Conservation (phyloP, 2,329 filamentous ascomycete species). For the Tothia fuscella region DNA sequence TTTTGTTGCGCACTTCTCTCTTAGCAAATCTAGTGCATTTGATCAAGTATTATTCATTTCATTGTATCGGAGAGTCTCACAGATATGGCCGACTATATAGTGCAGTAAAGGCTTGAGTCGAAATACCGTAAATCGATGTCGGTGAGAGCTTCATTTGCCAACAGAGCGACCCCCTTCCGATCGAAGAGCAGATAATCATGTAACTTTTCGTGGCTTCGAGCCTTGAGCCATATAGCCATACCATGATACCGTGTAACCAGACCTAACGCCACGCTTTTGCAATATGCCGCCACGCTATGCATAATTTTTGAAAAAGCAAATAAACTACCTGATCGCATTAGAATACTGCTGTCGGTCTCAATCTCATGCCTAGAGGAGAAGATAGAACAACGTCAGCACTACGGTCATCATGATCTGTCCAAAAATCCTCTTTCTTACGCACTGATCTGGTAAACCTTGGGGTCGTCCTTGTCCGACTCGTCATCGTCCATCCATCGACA, state of each 20-base stretch:
- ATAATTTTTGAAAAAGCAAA: not conserved
- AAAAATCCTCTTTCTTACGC: no score
- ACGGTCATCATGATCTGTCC: not conserved
- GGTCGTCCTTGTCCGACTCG: slow-evolving; percentile 12
- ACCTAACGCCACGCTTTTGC: not conserved
- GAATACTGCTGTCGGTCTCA: not conserved
- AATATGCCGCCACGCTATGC: not conserved
- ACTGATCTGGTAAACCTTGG: slow-evolving; percentile 1
- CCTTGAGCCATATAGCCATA: no score
- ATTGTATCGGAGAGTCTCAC: not conserved
- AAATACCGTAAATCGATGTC: no score
- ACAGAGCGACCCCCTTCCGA: no score
- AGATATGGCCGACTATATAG: no score
- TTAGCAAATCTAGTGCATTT: not conserved
- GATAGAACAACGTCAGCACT: not conserved
- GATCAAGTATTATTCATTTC: not conserved
- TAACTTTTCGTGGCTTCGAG: no score
- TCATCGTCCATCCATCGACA: slow-evolving; percentile 75
- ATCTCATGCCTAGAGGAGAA: not conserved
- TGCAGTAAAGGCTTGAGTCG: no score
- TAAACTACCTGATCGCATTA: not conserved
- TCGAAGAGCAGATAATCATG: no score
- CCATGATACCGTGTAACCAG: not conserved
- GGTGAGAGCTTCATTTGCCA: no score
- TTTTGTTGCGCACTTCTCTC: not conserved